Evolutionary conservation across 495 filamentous ascomycete genomes (phyloP).

Genomic region (Terfezia boudieri): DNA sequence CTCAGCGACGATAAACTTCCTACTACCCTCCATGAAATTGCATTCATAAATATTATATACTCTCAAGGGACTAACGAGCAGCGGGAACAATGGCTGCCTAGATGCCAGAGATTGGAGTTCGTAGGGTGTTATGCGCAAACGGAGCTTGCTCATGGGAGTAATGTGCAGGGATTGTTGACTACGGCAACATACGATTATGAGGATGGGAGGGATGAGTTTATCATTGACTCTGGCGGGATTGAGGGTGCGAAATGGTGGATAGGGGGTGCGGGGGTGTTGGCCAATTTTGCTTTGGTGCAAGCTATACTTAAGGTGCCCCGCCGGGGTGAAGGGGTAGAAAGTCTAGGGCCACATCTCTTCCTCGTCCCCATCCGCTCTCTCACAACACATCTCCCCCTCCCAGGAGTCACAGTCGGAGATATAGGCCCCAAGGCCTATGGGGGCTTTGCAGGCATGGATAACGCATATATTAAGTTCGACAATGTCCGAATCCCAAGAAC

Average conservation of each 20-base stretch:
- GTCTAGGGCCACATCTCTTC: conserved; percentile 55
- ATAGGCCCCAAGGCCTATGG: conserved; percentile 47
- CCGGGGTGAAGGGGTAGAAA: conserved; percentile 20
- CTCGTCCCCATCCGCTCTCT: conserved; percentile 51
- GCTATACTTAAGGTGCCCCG: conserved; percentile 21
- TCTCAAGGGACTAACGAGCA: conserved; percentile 51
- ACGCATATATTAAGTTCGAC: conserved; percentile 52
- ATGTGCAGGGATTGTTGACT: conserved; percentile 52
- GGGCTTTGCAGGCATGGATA: conserved; percentile 53
- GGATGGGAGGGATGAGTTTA: background rate
- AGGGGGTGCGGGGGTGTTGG: conserved; percentile 45
- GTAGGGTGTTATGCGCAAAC: conserved; percentile 63
- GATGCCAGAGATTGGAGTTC: conserved; percentile 38
- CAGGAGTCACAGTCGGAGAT: conserved; percentile 47
- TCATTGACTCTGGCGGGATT: background rate
- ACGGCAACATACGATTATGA: conserved; percentile 31
- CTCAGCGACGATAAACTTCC: conserved; percentile 44
- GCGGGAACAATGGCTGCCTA: conserved; percentile 41
- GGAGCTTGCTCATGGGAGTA: conserved; percentile 51
- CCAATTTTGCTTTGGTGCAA: conserved; percentile 56
- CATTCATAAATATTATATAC: conserved; percentile 48
- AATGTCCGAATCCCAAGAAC: conserved; percentile 44
- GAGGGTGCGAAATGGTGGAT: conserved; percentile 54
- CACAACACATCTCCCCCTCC: conserved; percentile 44
- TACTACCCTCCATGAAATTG: conserved; percentile 42